Conservation (phyloP, 495 filamentous ascomycete species). For the Elaphomyces granulatus region DNA sequence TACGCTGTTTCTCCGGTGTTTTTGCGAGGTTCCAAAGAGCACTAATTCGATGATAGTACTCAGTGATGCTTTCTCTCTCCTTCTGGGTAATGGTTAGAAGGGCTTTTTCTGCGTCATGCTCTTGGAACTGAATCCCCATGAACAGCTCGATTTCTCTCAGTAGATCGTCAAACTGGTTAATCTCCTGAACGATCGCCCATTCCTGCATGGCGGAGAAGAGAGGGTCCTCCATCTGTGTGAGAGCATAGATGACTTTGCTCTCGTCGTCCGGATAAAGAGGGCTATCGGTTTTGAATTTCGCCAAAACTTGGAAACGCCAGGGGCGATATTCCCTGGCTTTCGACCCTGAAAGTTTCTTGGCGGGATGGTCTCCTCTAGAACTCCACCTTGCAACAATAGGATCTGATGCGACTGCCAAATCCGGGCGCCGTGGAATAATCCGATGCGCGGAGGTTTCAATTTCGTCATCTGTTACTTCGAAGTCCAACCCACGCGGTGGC, state of each 20-base stretch:
- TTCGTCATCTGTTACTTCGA: no score
- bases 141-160: neutral
- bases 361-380: neutral
- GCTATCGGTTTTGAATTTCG: no score
- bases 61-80: neutral
- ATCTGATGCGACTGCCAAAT: no score
- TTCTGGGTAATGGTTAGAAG: neutral
- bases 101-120: neutral
- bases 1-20: neutral
- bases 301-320: no score
- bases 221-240: neutral
- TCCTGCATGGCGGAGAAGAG: neutral
- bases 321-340: neutral
- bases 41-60: neutral
- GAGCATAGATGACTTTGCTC: neutral
- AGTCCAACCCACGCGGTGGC: no score
- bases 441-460: no score
- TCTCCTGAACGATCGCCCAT: neutral
- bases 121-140: neutral
- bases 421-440: no score
- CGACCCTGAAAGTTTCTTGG: neutral
- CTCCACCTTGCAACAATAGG: no score
- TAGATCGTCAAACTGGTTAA: neutral
- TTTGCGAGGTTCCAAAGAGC: neutral
- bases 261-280: neutral